Evolutionary conservation across 2,329 filamentous ascomycete genomes (phyloP), one percentile per base, ranked within the genome.

Genomic region (Ciborinia camelliae): DNA sequence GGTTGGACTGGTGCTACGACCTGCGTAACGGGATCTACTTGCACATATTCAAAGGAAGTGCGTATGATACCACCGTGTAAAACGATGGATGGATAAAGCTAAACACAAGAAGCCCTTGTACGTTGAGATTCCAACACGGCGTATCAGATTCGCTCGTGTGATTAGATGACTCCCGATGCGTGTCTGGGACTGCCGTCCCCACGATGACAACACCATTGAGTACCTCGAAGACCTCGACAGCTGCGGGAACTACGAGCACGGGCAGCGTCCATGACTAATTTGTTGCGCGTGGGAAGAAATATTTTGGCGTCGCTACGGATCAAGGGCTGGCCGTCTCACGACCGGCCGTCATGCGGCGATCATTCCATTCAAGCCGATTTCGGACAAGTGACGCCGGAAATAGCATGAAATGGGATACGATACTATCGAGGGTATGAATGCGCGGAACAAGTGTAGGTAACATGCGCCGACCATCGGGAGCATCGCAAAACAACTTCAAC

Each of bases 321-420:
- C 78, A 83, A 71, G 77, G n/a, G n/a, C n/a, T n/a, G n/a, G 77
- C 67, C 80, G 77, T 14, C 80, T 90, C 4, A 77, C 73, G 37
- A 72, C 77, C 12, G 79, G 77, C 60, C 78, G 80, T 68, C 84
- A 81, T 65, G 79, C 80, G 20, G 79, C 79, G 65, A 80, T 87
- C 71, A 84, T 89, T 75, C 80, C 71, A 84, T 89, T 75, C 80
- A 81, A 68, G 77, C 79, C 59, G 78, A 88, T 75, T 90, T 89
- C 67, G 86, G 86, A 26, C 82, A 86, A 74, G 78, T 90, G 28
- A 89, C 86, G 0, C 81, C 83, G 2, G 87, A 90, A 90, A 90
- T 79, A 84, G 80, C 73, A 87, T 89, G 84, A 89, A 90, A 77
- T 90, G 86, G 86, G 84, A 88, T 69, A 76, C 81, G 84, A 88